These are phyloP conservation scores for Rhizopogon parksii DNA, from an alignment of 1,284 basidiomycete species.

Conservation along the genomic window DNA sequence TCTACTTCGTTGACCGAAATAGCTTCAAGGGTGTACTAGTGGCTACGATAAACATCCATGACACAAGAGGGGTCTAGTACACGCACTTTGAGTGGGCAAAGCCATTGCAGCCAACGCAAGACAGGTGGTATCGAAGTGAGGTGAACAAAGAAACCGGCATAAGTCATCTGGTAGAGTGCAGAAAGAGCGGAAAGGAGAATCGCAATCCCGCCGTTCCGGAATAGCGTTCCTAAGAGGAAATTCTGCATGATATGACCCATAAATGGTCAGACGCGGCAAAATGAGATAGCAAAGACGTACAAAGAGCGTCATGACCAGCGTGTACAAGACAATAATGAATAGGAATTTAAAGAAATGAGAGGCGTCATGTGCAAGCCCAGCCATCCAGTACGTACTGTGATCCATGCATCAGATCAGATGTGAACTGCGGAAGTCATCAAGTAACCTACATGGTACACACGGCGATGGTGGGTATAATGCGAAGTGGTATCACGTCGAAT, in stretches of 20 bases:
- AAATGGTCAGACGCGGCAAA: slow-evolving; percentile 3
- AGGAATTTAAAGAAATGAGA: slow-evolving; percentile 79
- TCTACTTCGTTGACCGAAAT: slow-evolving; percentile 85
- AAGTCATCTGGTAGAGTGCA: slow-evolving; percentile 79
- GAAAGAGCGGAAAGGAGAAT: slow-evolving; percentile 75
- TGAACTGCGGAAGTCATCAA: neutral
- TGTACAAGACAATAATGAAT: slow-evolving; percentile 70
- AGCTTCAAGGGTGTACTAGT: slow-evolving; percentile 77
- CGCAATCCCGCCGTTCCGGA: slow-evolving; percentile 81
- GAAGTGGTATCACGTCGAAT: slow-evolving; percentile 80
- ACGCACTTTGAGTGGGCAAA: slow-evolving; percentile 48
- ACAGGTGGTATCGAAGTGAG: slow-evolving; percentile 74
- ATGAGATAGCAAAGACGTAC: slow-evolving; percentile 37
- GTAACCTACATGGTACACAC: slow-evolving; percentile 65
- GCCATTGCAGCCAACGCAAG: slow-evolving; percentile 82
- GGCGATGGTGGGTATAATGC: slow-evolving; percentile 78
- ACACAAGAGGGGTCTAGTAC: neutral
- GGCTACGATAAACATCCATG: slow-evolving; percentile 32
- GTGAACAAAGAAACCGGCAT: slow-evolving; percentile 83
- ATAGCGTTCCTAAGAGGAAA: slow-evolving; percentile 75
- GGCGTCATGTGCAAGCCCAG: slow-evolving; percentile 67
- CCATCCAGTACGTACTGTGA: slow-evolving; percentile 84
- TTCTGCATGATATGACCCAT: slow-evolving; percentile 48
- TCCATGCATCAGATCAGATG: slow-evolving; percentile 14
- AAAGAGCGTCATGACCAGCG: slow-evolving; percentile 77